Conservation (phyloP, 345 rosid genomes). For the Rhodamnia argentea region DNA sequence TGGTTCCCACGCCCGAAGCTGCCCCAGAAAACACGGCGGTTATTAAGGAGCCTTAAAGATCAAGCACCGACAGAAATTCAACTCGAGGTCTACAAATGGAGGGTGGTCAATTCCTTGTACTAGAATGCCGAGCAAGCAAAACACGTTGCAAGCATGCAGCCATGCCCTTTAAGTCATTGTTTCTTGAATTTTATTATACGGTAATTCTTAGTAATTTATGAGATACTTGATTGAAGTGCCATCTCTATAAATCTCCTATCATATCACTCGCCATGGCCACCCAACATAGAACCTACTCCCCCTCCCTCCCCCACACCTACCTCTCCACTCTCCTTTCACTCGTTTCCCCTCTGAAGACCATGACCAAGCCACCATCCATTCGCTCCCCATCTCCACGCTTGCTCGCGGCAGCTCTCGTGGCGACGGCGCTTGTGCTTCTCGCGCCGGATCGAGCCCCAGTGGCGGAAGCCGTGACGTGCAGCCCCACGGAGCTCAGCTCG, state of each 20-base stretch:
- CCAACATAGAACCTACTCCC: not conserved
- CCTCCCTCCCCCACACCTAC: too few species aligned
- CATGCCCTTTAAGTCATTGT: not conserved
- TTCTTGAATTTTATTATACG: not conserved
- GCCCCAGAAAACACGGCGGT: not conserved
- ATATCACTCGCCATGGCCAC: not conserved
- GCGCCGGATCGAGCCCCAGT: not conserved
- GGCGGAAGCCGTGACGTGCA: slow-evolving; percentile 43
- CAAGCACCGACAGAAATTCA: not conserved
- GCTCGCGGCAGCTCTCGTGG: not conserved
- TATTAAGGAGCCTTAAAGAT: not conserved
- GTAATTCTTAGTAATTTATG: not conserved
- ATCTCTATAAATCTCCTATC: not conserved
- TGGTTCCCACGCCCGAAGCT: not conserved
- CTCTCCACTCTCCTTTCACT: not conserved
- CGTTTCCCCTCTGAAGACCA: not conserved
- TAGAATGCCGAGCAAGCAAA: not conserved
- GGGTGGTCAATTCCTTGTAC: not conserved
- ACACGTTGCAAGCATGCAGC: not conserved
- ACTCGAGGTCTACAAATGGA: not conserved
- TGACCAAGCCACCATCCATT: not conserved
- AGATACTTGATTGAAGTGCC: not conserved
- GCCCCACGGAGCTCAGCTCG: slow-evolving; percentile 34
- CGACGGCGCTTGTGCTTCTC: not conserved
- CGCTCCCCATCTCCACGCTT: not conserved